phyloP scores from a whole-genome alignment of 2,329 filamentous ascomycete genomes.

The Colletotrichum lindemuthianum region DNA sequence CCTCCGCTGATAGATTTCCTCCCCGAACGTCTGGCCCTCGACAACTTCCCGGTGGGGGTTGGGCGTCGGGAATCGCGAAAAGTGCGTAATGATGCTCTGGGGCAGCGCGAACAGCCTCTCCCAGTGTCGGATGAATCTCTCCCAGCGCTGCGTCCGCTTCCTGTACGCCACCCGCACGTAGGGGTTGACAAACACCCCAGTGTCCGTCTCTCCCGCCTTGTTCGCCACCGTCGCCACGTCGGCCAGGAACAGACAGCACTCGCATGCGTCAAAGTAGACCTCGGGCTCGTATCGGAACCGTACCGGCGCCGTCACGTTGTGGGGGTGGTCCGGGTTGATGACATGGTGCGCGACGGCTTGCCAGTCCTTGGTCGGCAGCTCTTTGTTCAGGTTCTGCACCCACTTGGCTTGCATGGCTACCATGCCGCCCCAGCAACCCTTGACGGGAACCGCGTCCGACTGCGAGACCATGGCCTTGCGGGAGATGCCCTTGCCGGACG shows the following conservation, averaged over 20 bases:
- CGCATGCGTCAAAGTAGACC: slow-evolving; percentile 70
- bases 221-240: slow-evolving; percentile 55
- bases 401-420: slow-evolving; percentile 71
- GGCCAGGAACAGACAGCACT: slow-evolving; percentile 69
- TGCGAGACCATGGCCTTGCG: slow-evolving; percentile 71
- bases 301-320: slow-evolving; percentile 38
- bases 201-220: slow-evolving; percentile 37
- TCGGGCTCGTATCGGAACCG: slow-evolving; percentile 62
- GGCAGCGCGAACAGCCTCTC: slow-evolving; percentile 71
- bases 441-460: slow-evolving; percentile 73
- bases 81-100: slow-evolving; percentile 66
- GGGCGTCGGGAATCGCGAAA: slow-evolving; percentile 65
- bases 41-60: slow-evolving; percentile 70
- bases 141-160: slow-evolving; percentile 21
- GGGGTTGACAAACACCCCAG: slow-evolving; percentile 77
- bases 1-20: slow-evolving; percentile 58
- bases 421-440: slow-evolving; percentile 83
- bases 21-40: slow-evolving; percentile 63
- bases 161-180: slow-evolving; percentile 79
- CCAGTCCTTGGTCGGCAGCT: slow-evolving; percentile 47
- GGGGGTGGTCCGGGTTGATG: slow-evolving; percentile 47
- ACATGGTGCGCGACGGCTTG: slow-evolving; percentile 39
- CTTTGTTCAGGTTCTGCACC: slow-evolving; percentile 57
- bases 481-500: slow-evolving; percentile 60
- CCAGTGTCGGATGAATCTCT: slow-evolving; percentile 65